Conservation (phyloP, 305 asterid species). For the Stenogyne calaminthoides region DNA sequence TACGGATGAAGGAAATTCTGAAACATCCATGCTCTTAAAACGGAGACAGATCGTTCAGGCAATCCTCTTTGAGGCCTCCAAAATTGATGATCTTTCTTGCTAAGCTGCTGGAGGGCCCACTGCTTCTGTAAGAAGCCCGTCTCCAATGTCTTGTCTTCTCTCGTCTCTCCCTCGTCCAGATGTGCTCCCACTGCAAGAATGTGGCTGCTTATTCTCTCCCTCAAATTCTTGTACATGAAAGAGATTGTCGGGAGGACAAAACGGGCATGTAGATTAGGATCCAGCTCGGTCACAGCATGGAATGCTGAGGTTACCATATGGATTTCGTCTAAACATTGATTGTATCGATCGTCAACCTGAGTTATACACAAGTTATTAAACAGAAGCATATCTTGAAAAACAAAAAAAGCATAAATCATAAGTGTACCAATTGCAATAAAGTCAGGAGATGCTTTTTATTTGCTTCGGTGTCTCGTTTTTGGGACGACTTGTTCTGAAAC, state of each 20-base stretch:
- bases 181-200: conserved; percentile 61
- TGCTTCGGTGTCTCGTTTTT: conserved; percentile 38
- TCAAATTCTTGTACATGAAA: conserved; percentile 61
- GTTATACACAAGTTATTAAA: not conserved
- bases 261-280: conserved; percentile 62
- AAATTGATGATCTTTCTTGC: conserved; percentile 69
- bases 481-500: conserved; percentile 32
- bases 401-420: not conserved
- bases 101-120: conserved; percentile 88
- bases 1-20: conserved; percentile 93
- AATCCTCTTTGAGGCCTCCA: conserved; percentile 93
- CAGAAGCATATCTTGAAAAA: not conserved
- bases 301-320: conserved; percentile 76
- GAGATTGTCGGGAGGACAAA: conserved; percentile 69
- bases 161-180: conserved; percentile 29
- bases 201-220: conserved; percentile 71
- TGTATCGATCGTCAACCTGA: conserved; percentile 76
- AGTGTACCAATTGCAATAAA: conserved; percentile 63
- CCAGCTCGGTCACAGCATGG: conserved; percentile 73
- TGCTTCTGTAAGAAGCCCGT: conserved; percentile 63
- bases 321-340: conserved; percentile 75
- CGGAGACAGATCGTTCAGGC: conserved; percentile 89
- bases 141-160: conserved; percentile 51
- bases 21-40: conserved; percentile 91
- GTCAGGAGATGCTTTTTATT: conserved; percentile 60